phyloP scores from a whole-genome alignment of 306 rosid genomes.

The Oxytropis ochrocephala region DNA sequence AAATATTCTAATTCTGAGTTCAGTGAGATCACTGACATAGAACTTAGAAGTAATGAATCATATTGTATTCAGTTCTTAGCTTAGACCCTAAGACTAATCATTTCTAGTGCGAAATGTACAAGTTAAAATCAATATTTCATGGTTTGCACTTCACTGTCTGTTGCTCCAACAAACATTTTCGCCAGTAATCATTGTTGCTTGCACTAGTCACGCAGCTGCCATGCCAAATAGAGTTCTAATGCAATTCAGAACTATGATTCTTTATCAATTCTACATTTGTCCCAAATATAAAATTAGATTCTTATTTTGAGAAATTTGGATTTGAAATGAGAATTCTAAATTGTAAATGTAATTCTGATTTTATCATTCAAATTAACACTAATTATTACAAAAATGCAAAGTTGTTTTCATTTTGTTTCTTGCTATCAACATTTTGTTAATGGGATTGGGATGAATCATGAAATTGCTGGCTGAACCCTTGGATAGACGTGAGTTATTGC shows the following conservation, averaged over 20 bases:
- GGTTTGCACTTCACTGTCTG: neutral
- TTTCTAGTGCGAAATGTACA: neutral
- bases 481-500: neutral
- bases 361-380: neutral
- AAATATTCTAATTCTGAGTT: neutral
- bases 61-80: slow-evolving; percentile 1
- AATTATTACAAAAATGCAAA: neutral
- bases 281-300: neutral
- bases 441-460: neutral
- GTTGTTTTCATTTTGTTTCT: neutral
- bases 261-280: neutral
- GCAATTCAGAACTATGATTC: neutral
- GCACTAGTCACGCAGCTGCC: neutral
- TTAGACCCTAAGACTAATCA: neutral
- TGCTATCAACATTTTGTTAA: neutral
- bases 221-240: neutral
- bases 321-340: neutral
- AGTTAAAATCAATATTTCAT: neutral
- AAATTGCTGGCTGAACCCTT: neutral
- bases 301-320: neutral
- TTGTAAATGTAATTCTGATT: neutral
- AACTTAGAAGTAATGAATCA: neutral
- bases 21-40: neutral
- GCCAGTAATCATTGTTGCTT: neutral
- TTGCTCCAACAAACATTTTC: neutral